Conservation (phyloP, 495 filamentous ascomycete genomes). For the Pyronema domesticum region DNA sequence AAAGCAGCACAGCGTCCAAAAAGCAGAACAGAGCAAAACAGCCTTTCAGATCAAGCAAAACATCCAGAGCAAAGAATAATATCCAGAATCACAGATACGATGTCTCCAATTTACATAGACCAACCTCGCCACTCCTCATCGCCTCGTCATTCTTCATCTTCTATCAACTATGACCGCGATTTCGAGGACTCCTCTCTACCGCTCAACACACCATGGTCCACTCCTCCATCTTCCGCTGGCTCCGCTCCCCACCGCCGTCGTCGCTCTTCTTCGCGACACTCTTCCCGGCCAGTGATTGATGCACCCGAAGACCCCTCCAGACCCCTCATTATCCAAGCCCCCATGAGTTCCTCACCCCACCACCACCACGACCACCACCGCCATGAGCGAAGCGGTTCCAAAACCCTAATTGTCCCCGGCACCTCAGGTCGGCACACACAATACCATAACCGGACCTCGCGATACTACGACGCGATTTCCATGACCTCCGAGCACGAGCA, state of each 20-base stretch:
- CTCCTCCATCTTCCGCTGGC: constrained; percentile 3
- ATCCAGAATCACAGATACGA: too few species aligned
- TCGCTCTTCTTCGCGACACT: constrained; percentile 9
- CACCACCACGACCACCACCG: constrained; percentile 4
- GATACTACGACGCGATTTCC: constrained; percentile 11
- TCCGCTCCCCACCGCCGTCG: constrained; percentile 5
- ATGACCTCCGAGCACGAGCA: constrained; percentile 7
- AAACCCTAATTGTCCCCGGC: constrained; percentile 13
- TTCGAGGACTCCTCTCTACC: constrained; percentile 19
- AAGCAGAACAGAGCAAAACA: too few species aligned
- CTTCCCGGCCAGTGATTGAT: constrained; percentile 6
- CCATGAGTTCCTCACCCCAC: constrained; percentile 7
- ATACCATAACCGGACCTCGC: constrained; percentile 2
- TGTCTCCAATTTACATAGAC: too few species aligned
- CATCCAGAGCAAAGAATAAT: too few species aligned
- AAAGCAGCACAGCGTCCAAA: too few species aligned
- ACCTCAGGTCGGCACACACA: constrained; percentile 6
- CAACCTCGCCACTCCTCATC: too few species aligned
- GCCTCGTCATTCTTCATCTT: too few species aligned
- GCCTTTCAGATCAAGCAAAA: too few species aligned
- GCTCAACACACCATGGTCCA: constrained; percentile 21
- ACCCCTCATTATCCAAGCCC: not conserved
- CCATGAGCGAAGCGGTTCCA: not conserved
- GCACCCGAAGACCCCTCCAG: not conserved
- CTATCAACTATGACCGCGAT: constrained; percentile 15